A percentile compares a stretch with the other conserved stretches of the same genome.
These are phyloP conservation scores for Obba rivulosa DNA, from an alignment of 768 basidiomycete species.

Conservation along the genomic window DNA sequence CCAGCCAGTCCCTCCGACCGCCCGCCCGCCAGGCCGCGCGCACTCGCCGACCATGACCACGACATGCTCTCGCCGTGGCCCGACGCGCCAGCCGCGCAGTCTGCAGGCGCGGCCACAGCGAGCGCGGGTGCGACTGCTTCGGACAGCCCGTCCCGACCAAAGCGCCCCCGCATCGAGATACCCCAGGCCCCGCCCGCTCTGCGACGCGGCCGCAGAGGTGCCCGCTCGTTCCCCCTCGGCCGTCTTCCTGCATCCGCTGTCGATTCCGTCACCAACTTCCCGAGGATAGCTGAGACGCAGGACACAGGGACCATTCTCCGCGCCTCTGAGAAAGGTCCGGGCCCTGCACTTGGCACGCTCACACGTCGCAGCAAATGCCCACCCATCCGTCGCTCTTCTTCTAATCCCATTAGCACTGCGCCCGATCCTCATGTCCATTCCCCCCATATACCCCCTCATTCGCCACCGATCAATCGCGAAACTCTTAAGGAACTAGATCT, in stretches of 20 bases:
- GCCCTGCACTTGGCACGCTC: conserved; percentile 9
- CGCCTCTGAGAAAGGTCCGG: conserved; percentile 20
- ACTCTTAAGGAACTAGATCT: conserved; percentile 85
- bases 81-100: neutral
- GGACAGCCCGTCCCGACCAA: conserved; percentile 21
- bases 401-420: conserved; percentile 19
- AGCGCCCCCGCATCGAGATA: conserved; percentile 26
- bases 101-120: too few species aligned
- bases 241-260: conserved; percentile 1
- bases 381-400: conserved; percentile 17
- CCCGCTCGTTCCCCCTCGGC: conserved; percentile 9
- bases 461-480: conserved; percentile 76
- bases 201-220: conserved; percentile 13
- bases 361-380: too few species aligned
- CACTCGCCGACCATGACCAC: conserved; percentile 17
- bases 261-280: conserved; percentile 9
- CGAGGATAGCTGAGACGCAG: conserved; percentile 17
- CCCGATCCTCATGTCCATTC: conserved; percentile 39
- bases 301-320: conserved; percentile 20
- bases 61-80: conserved; percentile 10
- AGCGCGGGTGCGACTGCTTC: too few species aligned
- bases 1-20: conserved; percentile 32
- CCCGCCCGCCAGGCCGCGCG: conserved; percentile 31
- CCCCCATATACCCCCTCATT: conserved; percentile 59
- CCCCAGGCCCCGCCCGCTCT: conserved; percentile 14